Conservation (phyloP, 768 basidiomycete species). For the Leccinum longicurvipes region DNA sequence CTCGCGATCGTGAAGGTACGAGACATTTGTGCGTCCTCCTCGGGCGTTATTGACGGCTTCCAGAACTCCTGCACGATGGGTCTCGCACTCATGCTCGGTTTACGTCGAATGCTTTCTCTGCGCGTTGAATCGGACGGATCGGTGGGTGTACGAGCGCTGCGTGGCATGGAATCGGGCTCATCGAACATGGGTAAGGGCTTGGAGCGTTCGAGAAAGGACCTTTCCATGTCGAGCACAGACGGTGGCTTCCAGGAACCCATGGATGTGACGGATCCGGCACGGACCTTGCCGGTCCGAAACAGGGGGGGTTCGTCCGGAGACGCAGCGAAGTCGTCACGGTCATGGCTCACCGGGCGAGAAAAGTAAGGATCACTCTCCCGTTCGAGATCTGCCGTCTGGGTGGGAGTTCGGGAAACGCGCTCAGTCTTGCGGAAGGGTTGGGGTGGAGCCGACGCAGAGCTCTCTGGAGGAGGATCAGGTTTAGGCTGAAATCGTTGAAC, state of each 20-base stretch:
- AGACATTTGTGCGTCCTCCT: constrained; percentile 41
- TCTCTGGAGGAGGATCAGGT: constrained; percentile 9
- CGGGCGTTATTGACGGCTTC: constrained; percentile 45
- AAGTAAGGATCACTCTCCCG: constrained; percentile 20
- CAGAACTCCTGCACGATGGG: constrained; percentile 44
- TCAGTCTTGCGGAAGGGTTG: constrained; percentile 16
- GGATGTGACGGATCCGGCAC: constrained; percentile 27
- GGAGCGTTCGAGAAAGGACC: constrained; percentile 19
- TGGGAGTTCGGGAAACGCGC: constrained; percentile 19
- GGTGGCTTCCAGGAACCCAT: constrained; percentile 27
- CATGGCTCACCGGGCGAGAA: constrained; percentile 10
- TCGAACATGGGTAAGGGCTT: constrained; percentile 21
- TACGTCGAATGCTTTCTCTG: constrained; percentile 28
- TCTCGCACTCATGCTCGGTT: constrained; percentile 34
- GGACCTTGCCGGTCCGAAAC: constrained; percentile 20
- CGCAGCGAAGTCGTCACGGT: constrained; percentile 18
- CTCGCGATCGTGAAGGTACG: constrained; percentile 42
- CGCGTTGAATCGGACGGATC: constrained; percentile 24
- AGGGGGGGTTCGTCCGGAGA: constrained; percentile 20
- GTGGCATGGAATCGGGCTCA: constrained; percentile 28
- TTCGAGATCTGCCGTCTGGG: constrained; percentile 19
- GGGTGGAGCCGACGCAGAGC: background rate
- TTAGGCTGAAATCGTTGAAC: background rate
- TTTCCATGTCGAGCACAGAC: constrained; percentile 23
- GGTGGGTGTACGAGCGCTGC: constrained; percentile 17